Conservation (phyloP, 1,284 basidiomycete genomes). For the Leccinum cinnamomeum region DNA sequence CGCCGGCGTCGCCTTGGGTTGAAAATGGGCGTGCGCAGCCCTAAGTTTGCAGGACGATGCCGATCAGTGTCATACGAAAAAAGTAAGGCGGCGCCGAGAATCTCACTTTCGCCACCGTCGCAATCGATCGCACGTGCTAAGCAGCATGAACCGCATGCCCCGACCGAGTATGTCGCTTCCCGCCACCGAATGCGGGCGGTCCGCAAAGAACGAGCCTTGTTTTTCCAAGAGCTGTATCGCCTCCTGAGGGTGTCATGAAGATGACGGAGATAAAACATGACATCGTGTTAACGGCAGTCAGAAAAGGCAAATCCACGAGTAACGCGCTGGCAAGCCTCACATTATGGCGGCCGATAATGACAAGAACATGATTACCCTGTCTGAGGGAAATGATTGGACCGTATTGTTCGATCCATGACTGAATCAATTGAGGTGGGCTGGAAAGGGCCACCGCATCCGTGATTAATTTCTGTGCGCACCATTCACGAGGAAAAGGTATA, state of each 20-base stretch:
- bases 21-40: slow-evolving; percentile 42
- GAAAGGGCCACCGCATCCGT: not conserved
- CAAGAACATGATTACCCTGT: slow-evolving; percentile 32
- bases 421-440: slow-evolving; percentile 26
- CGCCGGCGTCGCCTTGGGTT: slow-evolving; percentile 35
- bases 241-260: slow-evolving; percentile 31
- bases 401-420: slow-evolving; percentile 39
- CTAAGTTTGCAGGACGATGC: slow-evolving; percentile 9
- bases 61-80: not conserved
- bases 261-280: not conserved
- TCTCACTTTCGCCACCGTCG: slow-evolving; percentile 27
- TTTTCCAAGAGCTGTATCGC: slow-evolving; percentile 57
- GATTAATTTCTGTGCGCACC: not conserved
- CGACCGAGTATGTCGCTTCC: slow-evolving; percentile 46
- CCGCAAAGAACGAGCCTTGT: slow-evolving; percentile 47
- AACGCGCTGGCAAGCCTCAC: slow-evolving; percentile 15
- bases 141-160: slow-evolving; percentile 32
- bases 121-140: slow-evolving; percentile 24
- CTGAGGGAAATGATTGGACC: slow-evolving; percentile 39
- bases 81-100: not conserved
- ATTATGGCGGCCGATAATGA: slow-evolving; percentile 39
- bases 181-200: slow-evolving; percentile 49
- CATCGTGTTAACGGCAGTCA: not conserved
- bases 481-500: not conserved
- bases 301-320: not conserved